Evolutionary conservation across 345 rosid species (phyloP), one percentile per base, ranked within the genome.

Genomic region (Populus simonii): DNA sequence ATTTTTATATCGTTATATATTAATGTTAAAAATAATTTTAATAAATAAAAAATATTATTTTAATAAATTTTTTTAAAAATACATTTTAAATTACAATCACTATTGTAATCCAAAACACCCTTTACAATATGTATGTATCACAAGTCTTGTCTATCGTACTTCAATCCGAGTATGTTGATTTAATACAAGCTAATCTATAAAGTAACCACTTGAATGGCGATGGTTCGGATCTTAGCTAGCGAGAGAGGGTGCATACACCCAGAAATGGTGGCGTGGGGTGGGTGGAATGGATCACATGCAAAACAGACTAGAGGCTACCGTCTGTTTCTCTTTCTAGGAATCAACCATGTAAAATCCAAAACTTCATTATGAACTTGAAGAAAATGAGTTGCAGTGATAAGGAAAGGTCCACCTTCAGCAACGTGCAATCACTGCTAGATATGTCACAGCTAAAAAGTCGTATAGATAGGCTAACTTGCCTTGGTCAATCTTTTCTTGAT

Each of bases 331-430:
- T 8, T 3, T 18, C 51, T 17, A 5, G 63, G 59, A 53, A 53
- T 53, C 20, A 11, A 53, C 57, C 31, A 53, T 33, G n/a, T 20
- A 29, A 51, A 31, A 53, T 53, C 49, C 59, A 47, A 68, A 69
- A 7, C 55, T 33, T 8, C 68, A 80, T 72, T 68, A 80, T 38
- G 25, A 43, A 10, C 36, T 47, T 1, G 23, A 18, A 33, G 29
- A 68, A 68, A 36, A 53, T 53, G n/a, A 53, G 23, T 22, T 53
- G 59, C 23, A 18, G 59, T 18, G 75, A 73, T 5, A 33, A 45
- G 73, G 41, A 8, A 29, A 71, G 55, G 69, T 67, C 73, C 75
- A 71, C 36, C 74, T 7, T 45, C 55, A 25, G 27, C 66, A 61
- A 36, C 4, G 39, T 36, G 8, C 43, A 67, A 67, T 18, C 22